Percentiles rank a stretch among this genome's conserved stretches.
Evolutionary conservation across 2,329 filamentous ascomycete species (phyloP).

Genomic region (Fusarium irregulare): DNA sequence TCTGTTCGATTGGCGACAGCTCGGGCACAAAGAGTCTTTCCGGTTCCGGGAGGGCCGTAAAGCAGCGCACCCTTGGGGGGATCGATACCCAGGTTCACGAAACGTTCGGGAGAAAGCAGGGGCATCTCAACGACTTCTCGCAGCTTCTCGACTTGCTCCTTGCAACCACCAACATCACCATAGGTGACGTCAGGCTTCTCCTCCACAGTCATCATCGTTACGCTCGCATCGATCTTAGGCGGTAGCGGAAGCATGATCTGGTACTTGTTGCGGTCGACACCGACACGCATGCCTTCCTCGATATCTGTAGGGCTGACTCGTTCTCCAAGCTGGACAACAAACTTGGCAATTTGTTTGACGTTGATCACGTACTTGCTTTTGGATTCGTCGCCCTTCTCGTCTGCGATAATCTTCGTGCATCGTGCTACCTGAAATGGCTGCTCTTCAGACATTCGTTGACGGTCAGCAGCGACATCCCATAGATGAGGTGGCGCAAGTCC

Average conservation of each 20-base stretch:
- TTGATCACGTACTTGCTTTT: conserved; percentile 99
- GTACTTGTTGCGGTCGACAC: conserved; percentile 98
- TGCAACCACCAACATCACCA: conserved; percentile 97
- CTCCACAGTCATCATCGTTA: conserved; percentile 99
- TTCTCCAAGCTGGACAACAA: conserved; percentile 97
- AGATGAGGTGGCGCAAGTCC: conserved; percentile 97
- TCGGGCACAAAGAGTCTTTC: conserved; percentile 97
- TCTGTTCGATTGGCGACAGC: conserved; percentile 98
- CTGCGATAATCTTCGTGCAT: conserved; percentile 98
- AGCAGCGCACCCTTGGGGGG: conserved; percentile 96
- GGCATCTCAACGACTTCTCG: conserved; percentile 99
- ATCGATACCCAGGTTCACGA: conserved; percentile 98
- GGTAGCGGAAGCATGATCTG: conserved; percentile 96
- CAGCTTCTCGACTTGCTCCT: conserved; percentile 99
- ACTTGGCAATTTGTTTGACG: conserved; percentile 99
- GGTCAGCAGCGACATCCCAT: conserved; percentile 97
- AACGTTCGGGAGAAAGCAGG: conserved; percentile 92
- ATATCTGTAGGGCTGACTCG: conserved; percentile 98
- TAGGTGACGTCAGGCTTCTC: conserved; percentile 99
- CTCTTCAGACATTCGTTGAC: conserved; percentile 98
- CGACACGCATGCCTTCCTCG: conserved; percentile 98
- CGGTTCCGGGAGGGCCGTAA: conserved; percentile 97
- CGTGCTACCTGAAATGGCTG: conserved; percentile 96
- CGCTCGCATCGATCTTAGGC: conserved; percentile 97
- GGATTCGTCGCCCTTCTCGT: conserved; percentile 89